Evolutionary conservation across 495 filamentous ascomycete species (phyloP).

Genomic region (Penicillium alfredii): DNA sequence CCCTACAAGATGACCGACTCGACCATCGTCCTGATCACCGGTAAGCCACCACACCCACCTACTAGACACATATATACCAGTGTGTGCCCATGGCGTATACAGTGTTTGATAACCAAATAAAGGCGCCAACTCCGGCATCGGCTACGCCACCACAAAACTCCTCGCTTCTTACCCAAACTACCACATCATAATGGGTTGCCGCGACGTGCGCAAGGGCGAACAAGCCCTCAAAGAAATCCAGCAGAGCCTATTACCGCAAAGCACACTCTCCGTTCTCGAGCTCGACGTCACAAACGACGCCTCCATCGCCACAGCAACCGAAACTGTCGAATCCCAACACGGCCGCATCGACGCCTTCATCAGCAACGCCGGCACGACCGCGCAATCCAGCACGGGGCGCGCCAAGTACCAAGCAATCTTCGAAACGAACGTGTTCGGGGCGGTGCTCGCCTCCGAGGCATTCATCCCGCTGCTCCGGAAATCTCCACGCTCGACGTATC

Average conservation of each 20-base stretch:
- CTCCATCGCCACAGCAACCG: conserved; percentile 23
- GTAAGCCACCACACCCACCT: too few species aligned
- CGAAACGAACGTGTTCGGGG: conserved; percentile 34
- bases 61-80: too few species aligned
- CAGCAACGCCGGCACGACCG: conserved; percentile 28
- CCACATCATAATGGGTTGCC: conserved; percentile 28
- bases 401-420: conserved; percentile 24
- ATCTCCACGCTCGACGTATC: conserved; percentile 25
- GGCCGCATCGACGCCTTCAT: conserved; percentile 29
- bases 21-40: too few species aligned
- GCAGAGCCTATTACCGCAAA: conserved; percentile 10
- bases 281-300: conserved; percentile 26
- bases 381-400: conserved; percentile 11
- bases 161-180: conserved; percentile 14
- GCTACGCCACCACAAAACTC: conserved; percentile 22
- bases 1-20: too few species aligned
- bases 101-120: too few species aligned
- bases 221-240: conserved; percentile 15
- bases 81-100: too few species aligned
- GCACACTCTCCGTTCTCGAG: conserved; percentile 18
- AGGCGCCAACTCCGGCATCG: conserved; percentile 31
- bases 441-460: conserved; percentile 29
- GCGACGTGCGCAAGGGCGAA: conserved; percentile 18
- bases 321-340: conserved; percentile 13
- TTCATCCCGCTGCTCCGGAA: conserved; percentile 35